Conservation (phyloP, 2,329 filamentous ascomycete species). For the Talaromyces sp. region DNA sequence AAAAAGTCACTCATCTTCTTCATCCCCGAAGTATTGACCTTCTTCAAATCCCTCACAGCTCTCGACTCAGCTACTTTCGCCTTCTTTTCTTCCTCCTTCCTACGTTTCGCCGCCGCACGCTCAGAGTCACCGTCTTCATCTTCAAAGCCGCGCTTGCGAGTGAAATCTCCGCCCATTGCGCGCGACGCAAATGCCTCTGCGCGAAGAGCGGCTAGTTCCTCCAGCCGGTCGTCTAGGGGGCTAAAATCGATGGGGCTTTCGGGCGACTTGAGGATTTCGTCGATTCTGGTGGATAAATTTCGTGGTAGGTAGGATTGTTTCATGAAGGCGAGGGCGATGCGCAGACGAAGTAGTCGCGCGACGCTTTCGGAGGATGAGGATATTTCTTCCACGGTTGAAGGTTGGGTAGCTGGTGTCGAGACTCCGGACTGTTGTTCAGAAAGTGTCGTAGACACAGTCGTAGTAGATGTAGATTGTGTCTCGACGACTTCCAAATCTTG, state of each 20-base stretch:
- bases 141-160: constrained; percentile 39
- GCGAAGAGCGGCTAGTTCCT: constrained; percentile 63
- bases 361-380: constrained; percentile 36
- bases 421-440: constrained; percentile 33
- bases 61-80: constrained; percentile 72
- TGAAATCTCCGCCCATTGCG: constrained; percentile 47
- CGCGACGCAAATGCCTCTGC: constrained; percentile 68
- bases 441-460: constrained; percentile 26
- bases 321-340: constrained; percentile 50
- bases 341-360: constrained; percentile 46
- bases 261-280: constrained; percentile 36
- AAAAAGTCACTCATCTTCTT: constrained; percentile 97
- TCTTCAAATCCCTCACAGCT: constrained; percentile 76
- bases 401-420: constrained; percentile 37
- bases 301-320: constrained; percentile 48
- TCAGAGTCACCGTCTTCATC: constrained; percentile 41
- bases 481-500: constrained; percentile 27
- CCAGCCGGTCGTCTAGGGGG: constrained; percentile 67
- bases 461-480: constrained; percentile 32
- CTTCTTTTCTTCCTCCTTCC: constrained; percentile 80
- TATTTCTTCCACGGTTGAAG: constrained; percentile 28
- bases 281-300: constrained; percentile 37
- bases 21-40: constrained; percentile 90
- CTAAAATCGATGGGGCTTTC: constrained; percentile 61
- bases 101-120: constrained; percentile 77